Evolutionary conservation across 192 early-diverging fungal genomes (phyloP), one percentile per base, ranked within the genome.

Genomic region (Podila epigama): DNA sequence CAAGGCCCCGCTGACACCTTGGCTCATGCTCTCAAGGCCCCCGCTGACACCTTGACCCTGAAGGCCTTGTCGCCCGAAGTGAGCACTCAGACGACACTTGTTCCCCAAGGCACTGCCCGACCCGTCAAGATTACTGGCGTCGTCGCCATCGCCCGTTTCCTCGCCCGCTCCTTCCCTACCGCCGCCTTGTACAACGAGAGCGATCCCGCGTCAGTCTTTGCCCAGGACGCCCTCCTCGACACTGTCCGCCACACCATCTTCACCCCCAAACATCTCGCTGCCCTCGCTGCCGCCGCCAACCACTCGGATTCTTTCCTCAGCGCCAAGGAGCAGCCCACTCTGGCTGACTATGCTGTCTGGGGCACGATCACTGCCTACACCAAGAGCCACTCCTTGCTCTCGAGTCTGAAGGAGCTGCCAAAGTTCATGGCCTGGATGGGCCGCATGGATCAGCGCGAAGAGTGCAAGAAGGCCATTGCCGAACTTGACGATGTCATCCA

Each of bases 331-430:
- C 57, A 82, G 44, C 80, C 73, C 29, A 48, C 60, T 20, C 57
- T 82, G 31, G 63, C 68, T 16, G 80, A 82, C 63, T 78, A 70
- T 39, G 80, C 80, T 3, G 60, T 78, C 58, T 82, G 80, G 80
- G 71, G 72, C 34, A 54, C 68, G 15, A 73, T 82, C 42, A 75
- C 68, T 22, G 72, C 80, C 53, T 70, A 71, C 12, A 71, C 68
- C 27, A 80, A 80, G 61, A 66, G 58, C 44, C 69, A 68, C 54
- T 70, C 67, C 0, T 40, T 66, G 27, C 61, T 77, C 44, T 60
- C 73, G 42, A 68, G 63, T 50, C 55, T 77, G 27, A 77, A 79
- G 53, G 68, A 69, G 37, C 42, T 79, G 25, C 35, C 58, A 28
- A 52, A 54, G 44, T 79, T 79, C 27, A 58, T 33, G n/a, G 54